These are phyloP conservation scores for Hypoxylon sp. DNA, from an alignment of 2,329 filamentous ascomycete genomes.

Conservation along the genomic window DNA sequence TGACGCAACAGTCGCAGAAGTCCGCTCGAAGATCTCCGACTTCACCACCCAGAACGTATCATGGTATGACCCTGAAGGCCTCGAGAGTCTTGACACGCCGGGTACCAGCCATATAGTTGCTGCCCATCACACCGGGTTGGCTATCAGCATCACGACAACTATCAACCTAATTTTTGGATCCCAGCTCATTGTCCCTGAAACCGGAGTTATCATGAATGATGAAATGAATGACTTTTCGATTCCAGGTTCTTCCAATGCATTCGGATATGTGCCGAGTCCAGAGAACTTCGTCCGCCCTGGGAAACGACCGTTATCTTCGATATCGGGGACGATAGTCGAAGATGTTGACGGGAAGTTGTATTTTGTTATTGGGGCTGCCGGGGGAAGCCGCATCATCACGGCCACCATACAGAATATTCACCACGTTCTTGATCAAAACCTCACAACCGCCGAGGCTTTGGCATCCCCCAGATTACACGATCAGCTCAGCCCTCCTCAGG, in stretches of 20 bases:
- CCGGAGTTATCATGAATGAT: constrained; percentile 76
- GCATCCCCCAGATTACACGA: constrained; percentile 79
- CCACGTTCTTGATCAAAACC: constrained; percentile 73
- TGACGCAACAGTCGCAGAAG: constrained; percentile 62
- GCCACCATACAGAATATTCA: constrained; percentile 80
- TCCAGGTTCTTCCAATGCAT: constrained; percentile 73
- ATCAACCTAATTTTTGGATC: constrained; percentile 84
- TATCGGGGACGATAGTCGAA: constrained; percentile 80
- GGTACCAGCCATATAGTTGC: constrained; percentile 74
- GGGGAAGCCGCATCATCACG: constrained; percentile 86
- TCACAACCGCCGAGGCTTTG: constrained; percentile 71
- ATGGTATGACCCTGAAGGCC: constrained; percentile 55
- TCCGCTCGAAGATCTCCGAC: constrained; percentile 57
- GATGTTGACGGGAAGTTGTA: constrained; percentile 72
- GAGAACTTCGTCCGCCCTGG: constrained; percentile 79
- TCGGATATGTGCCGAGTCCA: constrained; percentile 78
- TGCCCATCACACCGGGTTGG: constrained; percentile 74
- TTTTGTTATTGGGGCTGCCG: constrained; percentile 78
- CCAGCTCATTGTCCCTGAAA: constrained; percentile 79
- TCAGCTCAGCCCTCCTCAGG: constrained; percentile 76
- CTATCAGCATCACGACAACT: constrained; percentile 81
- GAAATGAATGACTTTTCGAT: constrained; percentile 80
- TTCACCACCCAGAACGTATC: constrained; percentile 50
- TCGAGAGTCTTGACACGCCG: constrained; percentile 65
- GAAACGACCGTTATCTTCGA: constrained; percentile 81